Percentiles rank a stretch among this genome's conserved stretches.
phyloP scores from a whole-genome alignment of 148 eudicot genomes.

The Cornus controversa region DNA sequence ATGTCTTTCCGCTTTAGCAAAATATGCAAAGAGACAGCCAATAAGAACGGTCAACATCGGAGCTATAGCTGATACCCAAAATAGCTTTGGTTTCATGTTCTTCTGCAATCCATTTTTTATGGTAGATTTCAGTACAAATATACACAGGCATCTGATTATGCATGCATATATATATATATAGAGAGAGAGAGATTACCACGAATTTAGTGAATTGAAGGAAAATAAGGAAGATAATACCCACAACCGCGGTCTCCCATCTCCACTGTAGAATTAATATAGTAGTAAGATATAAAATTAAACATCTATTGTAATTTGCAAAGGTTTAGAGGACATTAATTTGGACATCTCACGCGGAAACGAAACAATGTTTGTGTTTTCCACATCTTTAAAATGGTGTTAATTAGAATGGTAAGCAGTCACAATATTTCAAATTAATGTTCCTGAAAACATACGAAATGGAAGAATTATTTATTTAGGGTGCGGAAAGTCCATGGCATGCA shows the following conservation, averaged over 20 bases:
- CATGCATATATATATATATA: background rate
- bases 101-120: slow-evolving; percentile 44
- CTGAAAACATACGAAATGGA: no score
- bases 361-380: no score
- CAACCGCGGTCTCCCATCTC: slow-evolving; percentile 66
- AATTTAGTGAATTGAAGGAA: slow-evolving; percentile 65
- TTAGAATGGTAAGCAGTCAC: no score
- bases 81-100: slow-evolving; percentile 58
- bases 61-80: slow-evolving; percentile 83
- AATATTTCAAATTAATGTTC: no score
- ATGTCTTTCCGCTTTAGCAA: slow-evolving; percentile 63
- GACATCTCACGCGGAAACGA: no score
- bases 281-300: background rate
- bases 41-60: slow-evolving; percentile 61
- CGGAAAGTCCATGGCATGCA: no score
- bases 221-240: slow-evolving; percentile 65
- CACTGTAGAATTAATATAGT: slow-evolving; percentile 38
- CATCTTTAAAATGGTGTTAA: no score
- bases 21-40: slow-evolving; percentile 69
- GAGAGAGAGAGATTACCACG: slow-evolving; percentile 40
- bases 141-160: no score
- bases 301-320: no score
- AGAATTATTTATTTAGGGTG: no score
- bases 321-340: no score
- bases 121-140: background rate